Conservation (phyloP, 2,329 filamentous ascomycete genomes). For the Aureobasidium sp. region DNA sequence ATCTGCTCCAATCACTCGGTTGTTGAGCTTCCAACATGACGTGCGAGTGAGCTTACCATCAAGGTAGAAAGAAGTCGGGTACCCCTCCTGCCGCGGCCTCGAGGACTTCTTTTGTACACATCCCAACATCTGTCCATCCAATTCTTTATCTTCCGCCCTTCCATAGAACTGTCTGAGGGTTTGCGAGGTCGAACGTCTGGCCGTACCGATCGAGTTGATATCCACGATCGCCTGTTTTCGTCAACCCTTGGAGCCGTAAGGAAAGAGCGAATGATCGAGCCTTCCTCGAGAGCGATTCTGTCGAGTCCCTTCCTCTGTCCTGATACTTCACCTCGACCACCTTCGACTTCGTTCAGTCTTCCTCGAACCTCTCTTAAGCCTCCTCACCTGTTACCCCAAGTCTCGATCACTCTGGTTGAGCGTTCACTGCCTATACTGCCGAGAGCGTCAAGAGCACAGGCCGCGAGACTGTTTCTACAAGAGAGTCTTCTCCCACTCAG, state of each 20-base stretch:
- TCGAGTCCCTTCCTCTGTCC: slow-evolving; percentile 8
- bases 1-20: neutral
- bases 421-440: neutral
- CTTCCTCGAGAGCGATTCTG: slow-evolving; percentile 3
- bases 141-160: neutral
- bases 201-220: slow-evolving; percentile 14
- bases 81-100: neutral
- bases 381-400: neutral
- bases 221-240: slow-evolving; percentile 1
- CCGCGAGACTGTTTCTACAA: neutral
- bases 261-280: neutral
- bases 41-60: slow-evolving; percentile 21
- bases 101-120: neutral
- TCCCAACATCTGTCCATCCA: neutral
- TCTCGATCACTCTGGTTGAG: neutral
- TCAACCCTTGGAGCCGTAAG: neutral
- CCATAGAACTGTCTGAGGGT: slow-evolving; percentile 3
- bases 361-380: neutral
- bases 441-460: neutral
- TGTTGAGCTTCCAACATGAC: slow-evolving; percentile 11
- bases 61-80: slow-evolving; percentile 14
- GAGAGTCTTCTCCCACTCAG: neutral
- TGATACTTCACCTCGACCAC: neutral
- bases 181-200: slow-evolving; percentile 3
- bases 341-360: neutral